Base-by-base conservation (phyloP, 805 yeast genomes). In the Candida glaebosa region DNA sequence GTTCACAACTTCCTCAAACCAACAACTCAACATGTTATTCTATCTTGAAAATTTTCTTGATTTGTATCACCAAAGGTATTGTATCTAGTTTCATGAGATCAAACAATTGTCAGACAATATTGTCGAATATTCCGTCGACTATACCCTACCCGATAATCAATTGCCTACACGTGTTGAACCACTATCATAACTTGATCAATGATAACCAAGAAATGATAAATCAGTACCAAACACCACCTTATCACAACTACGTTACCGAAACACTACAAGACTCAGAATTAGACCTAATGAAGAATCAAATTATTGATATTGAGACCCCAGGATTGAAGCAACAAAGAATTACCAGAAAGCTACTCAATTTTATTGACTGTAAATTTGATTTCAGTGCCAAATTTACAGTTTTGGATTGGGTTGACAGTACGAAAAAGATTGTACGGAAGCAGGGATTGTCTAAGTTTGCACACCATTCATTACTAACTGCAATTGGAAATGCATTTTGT, bases 401-500 rank as follows among this genome's bases (percentile, higher is more conserved):
- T 40, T 18, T 40, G 30, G 32, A 39, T 5, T 64, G 69, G 69
- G 43, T 61, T 6, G 44, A 45, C 7, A 47, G 52, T 32, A 50
- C 55, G 10, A 46, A 43, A 18, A 31, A 22, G 10, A 14, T 54
- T 5, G 38, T 48, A 2, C 42, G 41, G 2, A 15, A 41, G 1
- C 42, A 45, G 15, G 17, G 39, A 43, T 7, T 22, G 17, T n/a
- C 40, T 52, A 4, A 49, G 44, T 12, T 42, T 5, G 41, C 55
- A 5, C 40, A 57, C 16, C 56, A 59, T 41, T 50, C 71, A 0
- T 42, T 69, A 3, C 53, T 74, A 8, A 61, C 70, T 9, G 60
- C 74, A 1, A 41, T 76, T 19, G 72, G 76, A 6, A 53, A 61
- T 34, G 63, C 66, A 37, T 67, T 75, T 3, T 76, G 81, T 49